Evolutionary conservation across 768 basidiomycete species (phyloP), one percentile per base, ranked within the genome.

Genomic region (Mycena olivaceomarginata): DNA sequence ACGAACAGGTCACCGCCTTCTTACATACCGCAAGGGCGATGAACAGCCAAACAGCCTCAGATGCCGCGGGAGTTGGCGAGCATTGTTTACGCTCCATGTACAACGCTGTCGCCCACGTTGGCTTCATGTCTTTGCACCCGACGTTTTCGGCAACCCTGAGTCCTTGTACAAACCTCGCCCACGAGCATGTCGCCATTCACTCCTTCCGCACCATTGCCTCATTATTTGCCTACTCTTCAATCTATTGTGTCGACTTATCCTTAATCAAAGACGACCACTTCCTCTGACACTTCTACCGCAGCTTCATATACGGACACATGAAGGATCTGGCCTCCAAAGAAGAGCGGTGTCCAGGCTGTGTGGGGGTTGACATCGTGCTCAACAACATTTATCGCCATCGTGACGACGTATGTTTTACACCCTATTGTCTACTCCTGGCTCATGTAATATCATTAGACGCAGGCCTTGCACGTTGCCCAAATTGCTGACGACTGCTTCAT

Each of bases 141-240:
- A 70, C 25, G 57, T 70, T 46, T 60, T 70, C 41, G 68, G 68
- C 56, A 43, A 31, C 41, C 16, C 25, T 2, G 57, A 70, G 13
- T 70, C 68, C 57, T n/a, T 60, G 41, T 70, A 70, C 56, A 70
- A 70, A 45, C 45, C 25, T 3, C n/a, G n/a, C 3, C 31, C 57
- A 60, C 43, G 45, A 46, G 59, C 60, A 48, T 63, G 43, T 70
- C 48, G 57, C 43, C 22, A 48, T 70, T 12, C 31, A 37, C 16
- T 39, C 70, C 60, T 70, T 70, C 59, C 37, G 41, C 3, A 13
- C 57, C 45, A 20, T 70, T 20, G 60, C 25, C 46, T 2, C 16
- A 2, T 22, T 12, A 13, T 48, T 16, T 11, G 70, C 20, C 4
- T 70, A 46, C 60, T 31, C 18, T 6, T 13, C 43, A 46, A 6